Conservation (phyloP, 148 eudicot genomes). For the Persicaria maculosa region DNA sequence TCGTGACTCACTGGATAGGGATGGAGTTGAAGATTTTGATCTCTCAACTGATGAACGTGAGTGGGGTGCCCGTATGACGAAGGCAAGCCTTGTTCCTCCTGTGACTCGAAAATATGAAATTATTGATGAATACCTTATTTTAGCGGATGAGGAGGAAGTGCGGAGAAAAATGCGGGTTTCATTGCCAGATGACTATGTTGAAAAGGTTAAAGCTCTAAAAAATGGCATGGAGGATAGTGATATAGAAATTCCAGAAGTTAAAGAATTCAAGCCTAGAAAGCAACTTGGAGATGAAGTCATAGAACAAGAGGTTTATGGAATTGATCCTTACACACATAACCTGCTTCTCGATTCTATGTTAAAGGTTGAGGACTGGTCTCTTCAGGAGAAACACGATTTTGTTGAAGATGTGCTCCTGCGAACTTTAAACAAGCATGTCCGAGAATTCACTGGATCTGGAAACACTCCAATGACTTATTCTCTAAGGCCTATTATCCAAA, state of each 20-base stretch:
- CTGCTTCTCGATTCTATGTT: slow-evolving; percentile 97
- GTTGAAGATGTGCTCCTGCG: slow-evolving; percentile 86
- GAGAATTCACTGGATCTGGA: slow-evolving; percentile 73
- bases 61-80: slow-evolving; percentile 99
- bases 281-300: slow-evolving; percentile 85
- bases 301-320: slow-evolving; percentile 97
- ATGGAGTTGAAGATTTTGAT: slow-evolving; percentile 62
- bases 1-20: slow-evolving; percentile 44
- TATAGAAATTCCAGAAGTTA: slow-evolving; percentile 97
- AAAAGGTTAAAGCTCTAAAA: slow-evolving; percentile 68
- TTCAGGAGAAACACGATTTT: slow-evolving; percentile 68
- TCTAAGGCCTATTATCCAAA: slow-evolving; percentile 70
- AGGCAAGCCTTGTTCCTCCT: slow-evolving; percentile 97
- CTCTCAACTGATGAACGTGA: slow-evolving; percentile 74
- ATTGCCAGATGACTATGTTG: slow-evolving; percentile 80
- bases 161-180: slow-evolving; percentile 81
- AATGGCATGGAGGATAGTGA: slow-evolving; percentile 89
- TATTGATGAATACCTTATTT: slow-evolving; percentile 69
- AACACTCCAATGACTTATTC: slow-evolving; percentile 81
- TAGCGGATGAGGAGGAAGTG: slow-evolving; percentile 89
- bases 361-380: slow-evolving; percentile 64
- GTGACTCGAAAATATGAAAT: slow-evolving; percentile 94
- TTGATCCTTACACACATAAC: slow-evolving; percentile 96
- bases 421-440: slow-evolving; percentile 72
- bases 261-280: slow-evolving; percentile 83